These are phyloP conservation scores for Candida jianshihensis DNA, from an alignment of 805 yeast species.

Conservation along the genomic window DNA sequence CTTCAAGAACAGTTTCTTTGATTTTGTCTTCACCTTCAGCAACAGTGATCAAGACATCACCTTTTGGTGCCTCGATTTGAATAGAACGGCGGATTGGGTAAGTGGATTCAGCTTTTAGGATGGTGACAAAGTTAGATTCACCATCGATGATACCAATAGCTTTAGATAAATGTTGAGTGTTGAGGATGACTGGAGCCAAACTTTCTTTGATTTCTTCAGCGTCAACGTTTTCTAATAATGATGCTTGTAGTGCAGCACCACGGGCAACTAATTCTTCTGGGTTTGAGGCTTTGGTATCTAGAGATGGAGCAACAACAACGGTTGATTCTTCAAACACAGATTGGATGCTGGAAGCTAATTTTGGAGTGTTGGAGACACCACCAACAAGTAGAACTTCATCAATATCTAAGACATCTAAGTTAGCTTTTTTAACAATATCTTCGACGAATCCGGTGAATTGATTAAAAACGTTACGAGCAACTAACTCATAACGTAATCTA, in stretches of 20 bases:
- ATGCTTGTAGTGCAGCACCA: conserved; percentile 97
- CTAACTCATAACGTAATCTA: conserved; percentile 88
- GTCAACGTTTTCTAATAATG: conserved; percentile 72
- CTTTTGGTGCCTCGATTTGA: conserved; percentile 52
- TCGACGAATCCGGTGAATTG: conserved; percentile 75
- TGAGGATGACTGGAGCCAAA: conserved; percentile 73
- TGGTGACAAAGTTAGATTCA: conserved; percentile 63
- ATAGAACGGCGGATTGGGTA: conserved; percentile 81
- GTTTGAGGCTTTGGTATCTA: conserved; percentile 70
- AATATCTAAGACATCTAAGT: conserved; percentile 74
- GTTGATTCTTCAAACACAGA: conserved; percentile 77
- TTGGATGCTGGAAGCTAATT: conserved; percentile 70
- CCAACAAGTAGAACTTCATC: conserved; percentile 91
- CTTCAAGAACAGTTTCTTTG: conserved; percentile 74
- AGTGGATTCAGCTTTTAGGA: conserved; percentile 79
- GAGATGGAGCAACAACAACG: conserved; percentile 65
- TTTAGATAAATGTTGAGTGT: conserved; percentile 79
- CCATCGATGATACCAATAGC: conserved; percentile 80
- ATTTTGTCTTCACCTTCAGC: conserved; percentile 82
- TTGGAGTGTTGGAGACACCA: conserved; percentile 90
- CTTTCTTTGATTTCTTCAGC: conserved; percentile 78
- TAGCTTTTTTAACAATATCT: conserved; percentile 71
- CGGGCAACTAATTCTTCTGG: conserved; percentile 88
- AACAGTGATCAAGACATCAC: conserved; percentile 60
- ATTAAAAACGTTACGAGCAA: conserved; percentile 70